A percentile compares a stretch with the other conserved stretches of the same genome.
These are phyloP conservation scores for Massarina eburnea DNA, from an alignment of 2,329 filamentous ascomycete species.

Conservation along the genomic window DNA sequence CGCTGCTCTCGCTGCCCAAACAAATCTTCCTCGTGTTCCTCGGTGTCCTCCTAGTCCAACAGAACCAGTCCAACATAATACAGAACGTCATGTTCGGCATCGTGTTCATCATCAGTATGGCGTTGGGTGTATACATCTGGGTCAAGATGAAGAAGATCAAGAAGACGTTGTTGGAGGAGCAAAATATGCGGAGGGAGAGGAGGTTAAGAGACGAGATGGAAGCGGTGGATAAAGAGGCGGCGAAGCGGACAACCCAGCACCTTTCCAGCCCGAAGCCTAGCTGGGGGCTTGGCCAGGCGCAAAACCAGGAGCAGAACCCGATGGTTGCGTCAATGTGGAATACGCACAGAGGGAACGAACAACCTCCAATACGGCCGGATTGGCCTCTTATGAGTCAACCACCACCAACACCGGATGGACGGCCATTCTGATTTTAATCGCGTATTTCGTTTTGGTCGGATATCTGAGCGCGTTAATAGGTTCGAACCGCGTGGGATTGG, in stretches of 20 bases:
- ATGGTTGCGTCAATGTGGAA: too few species aligned
- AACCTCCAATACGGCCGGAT: too few species aligned
- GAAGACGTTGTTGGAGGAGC: conserved; percentile 36
- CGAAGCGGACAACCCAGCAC: neutral
- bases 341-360: too few species aligned
- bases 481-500: too few species aligned
- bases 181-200: conserved; percentile 24
- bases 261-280: neutral
- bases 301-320: neutral
- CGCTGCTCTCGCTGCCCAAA: conserved; percentile 37
- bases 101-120: conserved; percentile 32
- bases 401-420: neutral
- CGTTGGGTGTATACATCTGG: conserved; percentile 36
- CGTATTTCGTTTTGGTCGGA: neutral
- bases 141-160: conserved; percentile 38
- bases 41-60: conserved; percentile 34
- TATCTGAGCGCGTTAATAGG: too few species aligned
- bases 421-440: neutral
- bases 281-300: neutral
- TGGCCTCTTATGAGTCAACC: neutral
- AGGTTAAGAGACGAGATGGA: conserved; percentile 10
- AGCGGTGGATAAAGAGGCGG: conserved; percentile 5
- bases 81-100: conserved; percentile 35
- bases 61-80: conserved; percentile 23
- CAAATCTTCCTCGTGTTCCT: conserved; percentile 41